These are phyloP conservation scores for Kwoniella newhampshirensis DNA, from an alignment of 768 basidiomycete genomes.

Conservation along the genomic window DNA sequence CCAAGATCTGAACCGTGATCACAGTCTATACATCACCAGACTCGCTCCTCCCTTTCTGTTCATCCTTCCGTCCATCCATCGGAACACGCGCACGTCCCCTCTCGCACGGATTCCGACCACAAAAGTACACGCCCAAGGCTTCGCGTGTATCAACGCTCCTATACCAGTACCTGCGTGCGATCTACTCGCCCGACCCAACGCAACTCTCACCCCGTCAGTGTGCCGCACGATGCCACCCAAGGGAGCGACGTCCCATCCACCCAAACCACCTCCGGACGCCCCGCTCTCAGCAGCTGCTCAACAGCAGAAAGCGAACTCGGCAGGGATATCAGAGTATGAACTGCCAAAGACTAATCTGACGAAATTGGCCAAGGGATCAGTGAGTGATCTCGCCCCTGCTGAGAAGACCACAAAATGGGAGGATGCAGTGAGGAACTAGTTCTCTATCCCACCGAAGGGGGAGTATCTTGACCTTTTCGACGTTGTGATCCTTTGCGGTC, in stretches of 20 bases:
- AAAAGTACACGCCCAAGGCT: no score
- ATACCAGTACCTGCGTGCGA: neutral
- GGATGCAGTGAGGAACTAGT: no score
- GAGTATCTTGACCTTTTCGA: no score
- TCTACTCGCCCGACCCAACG: neutral
- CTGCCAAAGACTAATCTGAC: constrained; percentile 79
- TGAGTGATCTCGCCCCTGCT: constrained; percentile 54
- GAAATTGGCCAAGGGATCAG: constrained; percentile 79
- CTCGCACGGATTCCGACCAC: no score
- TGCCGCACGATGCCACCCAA: constrained; percentile 39
- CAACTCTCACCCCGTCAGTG: neutral
- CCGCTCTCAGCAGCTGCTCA: constrained; percentile 25
- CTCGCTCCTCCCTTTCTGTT: no score
- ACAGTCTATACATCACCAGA: no score
- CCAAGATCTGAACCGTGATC: no score
- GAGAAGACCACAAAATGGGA: neutral
- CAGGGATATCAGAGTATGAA: constrained; percentile 86
- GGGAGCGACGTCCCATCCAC: constrained; percentile 21
- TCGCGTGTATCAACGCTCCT: no score
- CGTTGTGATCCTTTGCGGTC: neutral
- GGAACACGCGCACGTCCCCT: no score
- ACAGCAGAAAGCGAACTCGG: constrained; percentile 57
- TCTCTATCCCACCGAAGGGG: no score
- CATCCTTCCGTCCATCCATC: no score
- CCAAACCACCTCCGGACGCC: constrained; percentile 14